Base-by-base conservation (phyloP, 2,329 filamentous ascomycete genomes). In the Didymella glomerata region DNA sequence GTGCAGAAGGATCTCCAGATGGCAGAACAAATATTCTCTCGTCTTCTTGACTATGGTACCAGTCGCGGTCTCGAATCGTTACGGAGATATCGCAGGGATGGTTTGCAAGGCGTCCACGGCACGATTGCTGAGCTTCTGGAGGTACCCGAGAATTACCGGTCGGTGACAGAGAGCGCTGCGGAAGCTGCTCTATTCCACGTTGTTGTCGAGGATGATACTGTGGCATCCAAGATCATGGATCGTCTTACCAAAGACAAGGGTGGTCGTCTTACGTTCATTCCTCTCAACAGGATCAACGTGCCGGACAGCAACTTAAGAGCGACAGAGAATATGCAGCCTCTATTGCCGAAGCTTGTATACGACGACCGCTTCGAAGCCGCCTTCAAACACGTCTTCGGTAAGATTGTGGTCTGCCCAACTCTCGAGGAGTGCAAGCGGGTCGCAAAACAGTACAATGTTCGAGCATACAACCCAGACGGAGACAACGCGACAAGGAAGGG, bases 401-500 rank as follows among this genome's bases (percentile, higher is more conserved):
- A 92, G 77, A 95, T 92, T 0, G 92, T 99, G 51, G 90, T 99
- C 55, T 98, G 95, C 67, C 93, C 94, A 2, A 96, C 92, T 67
- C 81, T 99, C 62, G 87, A 91, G 48, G 87, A 97, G 58, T 95
- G 93, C 47, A 87, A 90, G 13, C 93, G 97, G 72, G 97, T 97
- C 74, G 92, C 95, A 22, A 88, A 94, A 70, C 96, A 91, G 69
- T 94, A 98, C 70, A 91, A 91, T 18, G 88, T 98, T 24, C 93
- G 93, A 69, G 93, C 92, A 32, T 97, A 99, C 66, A 99, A 95
- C 0, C 90, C 92, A 3, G 93, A 98, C 57, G 95, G 95, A 76
- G 94, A 98, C 77, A 92, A 92, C 30, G 93, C 93, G 1, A 96
- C 97, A 79, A 97, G 96, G 80, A 90, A 94, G 68, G 95, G 95